A percentile compares a stretch with the other conserved stretches of the same genome.
Evolutionary conservation across 768 basidiomycete species (phyloP).

Genomic region (Lentinula edodes): DNA sequence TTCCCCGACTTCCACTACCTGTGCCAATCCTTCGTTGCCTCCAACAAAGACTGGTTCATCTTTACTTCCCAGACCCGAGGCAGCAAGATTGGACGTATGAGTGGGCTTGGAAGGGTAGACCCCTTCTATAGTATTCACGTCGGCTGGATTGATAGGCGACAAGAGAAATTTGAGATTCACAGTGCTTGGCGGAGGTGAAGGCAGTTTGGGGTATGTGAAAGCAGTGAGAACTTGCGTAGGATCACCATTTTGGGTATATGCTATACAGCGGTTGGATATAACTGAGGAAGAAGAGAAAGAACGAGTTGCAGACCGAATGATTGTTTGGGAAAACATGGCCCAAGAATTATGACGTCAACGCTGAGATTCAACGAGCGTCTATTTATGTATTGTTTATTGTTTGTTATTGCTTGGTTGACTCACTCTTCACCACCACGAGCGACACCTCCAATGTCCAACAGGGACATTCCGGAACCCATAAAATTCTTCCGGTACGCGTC

Average conservation of each 20-base stretch:
- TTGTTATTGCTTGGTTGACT: background rate
- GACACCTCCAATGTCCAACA: background rate
- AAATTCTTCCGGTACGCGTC: background rate
- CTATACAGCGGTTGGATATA: slow-evolving; percentile 52
- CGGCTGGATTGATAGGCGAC: slow-evolving; percentile 77
- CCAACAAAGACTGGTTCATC: slow-evolving; percentile 47
- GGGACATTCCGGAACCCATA: background rate
- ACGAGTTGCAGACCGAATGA: background rate
- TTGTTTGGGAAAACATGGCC: background rate
- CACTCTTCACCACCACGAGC: slow-evolving; percentile 1
- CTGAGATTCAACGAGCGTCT: background rate
- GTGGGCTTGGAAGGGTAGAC: slow-evolving; percentile 69
- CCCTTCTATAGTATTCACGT: slow-evolving; percentile 77
- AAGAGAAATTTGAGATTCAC: slow-evolving; percentile 64
- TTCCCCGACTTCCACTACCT: slow-evolving; percentile 55
- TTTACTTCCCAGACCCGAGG: slow-evolving; percentile 24
- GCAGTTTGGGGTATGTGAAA: slow-evolving; percentile 44
- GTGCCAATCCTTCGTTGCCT: slow-evolving; percentile 75
- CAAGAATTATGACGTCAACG: background rate
- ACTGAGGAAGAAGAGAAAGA: slow-evolving; percentile 25
- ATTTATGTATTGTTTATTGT: background rate
- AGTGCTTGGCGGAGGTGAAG: slow-evolving; percentile 48
- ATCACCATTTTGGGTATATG: slow-evolving; percentile 57
- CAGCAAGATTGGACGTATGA: slow-evolving; percentile 27
- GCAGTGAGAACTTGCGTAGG: slow-evolving; percentile 56